Base-by-base conservation (phyloP, 805 yeast species). In the Yarrowia sp. region DNA sequence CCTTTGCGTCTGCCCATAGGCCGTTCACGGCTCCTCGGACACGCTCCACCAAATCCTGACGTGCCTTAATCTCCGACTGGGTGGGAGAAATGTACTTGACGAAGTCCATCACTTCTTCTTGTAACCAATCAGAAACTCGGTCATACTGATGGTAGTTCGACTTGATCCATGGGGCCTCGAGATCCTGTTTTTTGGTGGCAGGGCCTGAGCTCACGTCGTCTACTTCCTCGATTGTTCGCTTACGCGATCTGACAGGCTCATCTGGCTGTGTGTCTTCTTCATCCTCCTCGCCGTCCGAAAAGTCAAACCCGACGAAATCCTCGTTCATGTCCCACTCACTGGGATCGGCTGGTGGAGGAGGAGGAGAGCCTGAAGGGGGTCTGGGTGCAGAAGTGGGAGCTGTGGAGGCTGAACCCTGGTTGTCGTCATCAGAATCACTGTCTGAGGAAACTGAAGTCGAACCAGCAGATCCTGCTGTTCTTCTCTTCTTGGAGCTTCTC, bases 71-170 rank as follows among this genome's bases (percentile, higher is more conserved):
- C 70, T 93, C 98, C 16, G 79, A 83, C 44, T 80, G 82, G 0
- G 93, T 85, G 1, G 98, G 98, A 0, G 97, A 88, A 26, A 92
- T 85, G 74, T 92, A 93, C 52, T 85, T 83, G 30, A 89, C 88
- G 74, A 91, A 93, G 72, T 91, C 96, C 68, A 82, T 83, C 67
- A 93, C 89, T 73, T 93, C 98, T 75, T 82, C 79, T 3, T 95
- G 88, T 22, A 93, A 80, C 95, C 97, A 91, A 69, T 88, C 92
- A 0, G 92, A 86, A 35, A 92, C 84, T 70, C 89, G 96, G 68
- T 82, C 81, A 72, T 88, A 92, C 62, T 79, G 83, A 0, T 90
- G 84, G 72, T 90, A 96, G 70, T 90, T 89, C 67, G 86, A 84
- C 63, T 85, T 80, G 24, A 89, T 81, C 97, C 97, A 91, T 0